Evolutionary conservation across 129 eudicot genomes (phyloP), one percentile per base, ranked within the genome.

Genomic region (Heracleum sosnowskyi): DNA sequence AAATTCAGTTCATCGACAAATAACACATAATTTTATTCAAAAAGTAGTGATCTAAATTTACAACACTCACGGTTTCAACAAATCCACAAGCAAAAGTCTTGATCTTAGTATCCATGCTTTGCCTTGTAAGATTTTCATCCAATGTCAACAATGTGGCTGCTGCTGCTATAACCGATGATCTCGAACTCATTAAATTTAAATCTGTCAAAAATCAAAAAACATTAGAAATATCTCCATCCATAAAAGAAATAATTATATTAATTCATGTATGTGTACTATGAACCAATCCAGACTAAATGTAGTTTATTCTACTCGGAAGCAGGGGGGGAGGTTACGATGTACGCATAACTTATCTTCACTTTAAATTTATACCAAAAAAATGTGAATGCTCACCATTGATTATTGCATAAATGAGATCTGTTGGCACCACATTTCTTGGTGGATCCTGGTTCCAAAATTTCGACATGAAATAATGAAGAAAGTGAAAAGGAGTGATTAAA

Each of bases 401-500:
- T 31, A 84, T 51, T 22, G 87, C 89, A 42, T 85, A 77, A 7
- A 88, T 47, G 34, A 88, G 76, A 35, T 86, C 90, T 12, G 75
- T 68, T 2, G 85, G 79, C 13, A 76, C 24, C 24, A 76, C 74
- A 29, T 79, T 79, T 53, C 34, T 64, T 66, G 69, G 73, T 11
- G 66, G 69, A 33, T 49, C 36, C 39, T 63, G 49, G 8, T 81
- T 24, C 33, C 78, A 57, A 15, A 89, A 81, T 71, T 83, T 80
- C 7, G 84, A 73, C 4, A 82, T 11, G 60, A 92, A 86, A 90
- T 72, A 88, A 36, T 41, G 57, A 51, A 86, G 40, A 84, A 76
- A 92, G 29, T 74, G 73, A 81, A 92, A 90, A 29, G 97, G 97
- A 68, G 90, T 88, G 49, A 88, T 34, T 74, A 80, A 83, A 60